Conservation (phyloP, 495 filamentous ascomycete genomes). For the Cercophora scortea region DNA sequence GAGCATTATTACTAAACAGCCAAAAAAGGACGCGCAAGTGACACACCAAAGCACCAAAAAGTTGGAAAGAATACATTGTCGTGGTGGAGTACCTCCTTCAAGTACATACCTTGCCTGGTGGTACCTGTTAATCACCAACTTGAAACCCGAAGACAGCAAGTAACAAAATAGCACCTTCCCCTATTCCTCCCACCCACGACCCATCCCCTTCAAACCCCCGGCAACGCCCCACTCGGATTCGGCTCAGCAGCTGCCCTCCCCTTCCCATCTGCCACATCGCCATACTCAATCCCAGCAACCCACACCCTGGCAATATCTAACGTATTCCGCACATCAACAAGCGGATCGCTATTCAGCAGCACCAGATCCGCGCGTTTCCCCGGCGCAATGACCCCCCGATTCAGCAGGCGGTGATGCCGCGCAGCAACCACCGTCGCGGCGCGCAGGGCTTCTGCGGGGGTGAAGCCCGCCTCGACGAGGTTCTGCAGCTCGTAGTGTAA, state of each 20-base stretch:
- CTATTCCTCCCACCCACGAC: too few relatives aligned
- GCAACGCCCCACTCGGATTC: too few relatives aligned
- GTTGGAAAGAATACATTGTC: too few relatives aligned
- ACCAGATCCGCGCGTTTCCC: conserved; percentile 34
- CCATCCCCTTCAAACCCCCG: too few relatives aligned
- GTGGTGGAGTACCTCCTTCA: too few relatives aligned
- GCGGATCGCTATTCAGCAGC: conserved; percentile 30
- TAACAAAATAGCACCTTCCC: too few relatives aligned
- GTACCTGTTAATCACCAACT: too few relatives aligned
- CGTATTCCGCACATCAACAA: conserved; percentile 29
- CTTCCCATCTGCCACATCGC: conserved; percentile 1
- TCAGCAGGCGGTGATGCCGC: conserved; percentile 1
- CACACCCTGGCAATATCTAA: conserved; percentile 25
- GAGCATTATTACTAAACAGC: too few relatives aligned
- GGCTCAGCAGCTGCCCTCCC: neutral
- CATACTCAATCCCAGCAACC: conserved; percentile 27
- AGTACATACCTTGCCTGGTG: too few relatives aligned
- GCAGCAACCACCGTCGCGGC: conserved; percentile 13
- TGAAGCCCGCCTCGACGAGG: conserved; percentile 13
- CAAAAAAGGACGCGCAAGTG: too few relatives aligned
- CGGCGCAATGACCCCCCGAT: conserved; percentile 28
- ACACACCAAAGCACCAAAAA: too few relatives aligned
- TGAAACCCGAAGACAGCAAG: too few relatives aligned
- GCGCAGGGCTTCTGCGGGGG: conserved; percentile 16
- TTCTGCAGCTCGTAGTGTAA: conserved; percentile 20